Percentiles rank a stretch among this genome's conserved stretches.
These are phyloP conservation scores for Blastocladiella britannica DNA, from an alignment of 192 early-diverging fungal genomes.

Conservation along the genomic window DNA sequence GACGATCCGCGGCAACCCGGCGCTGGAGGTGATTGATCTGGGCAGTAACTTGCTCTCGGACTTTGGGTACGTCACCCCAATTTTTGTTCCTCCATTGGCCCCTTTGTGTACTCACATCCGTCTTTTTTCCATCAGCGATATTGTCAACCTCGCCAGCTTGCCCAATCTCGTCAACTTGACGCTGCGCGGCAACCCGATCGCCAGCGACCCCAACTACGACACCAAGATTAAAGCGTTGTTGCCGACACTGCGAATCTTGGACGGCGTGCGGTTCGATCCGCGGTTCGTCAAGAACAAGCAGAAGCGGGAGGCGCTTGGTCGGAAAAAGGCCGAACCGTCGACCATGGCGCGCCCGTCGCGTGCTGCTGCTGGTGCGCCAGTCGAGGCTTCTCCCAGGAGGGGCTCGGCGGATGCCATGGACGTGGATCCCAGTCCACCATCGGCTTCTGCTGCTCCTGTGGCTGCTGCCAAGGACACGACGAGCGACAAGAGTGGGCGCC, in stretches of 20 bases:
- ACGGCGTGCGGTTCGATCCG: slow-evolving; percentile 50
- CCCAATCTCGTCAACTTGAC: slow-evolving; percentile 39
- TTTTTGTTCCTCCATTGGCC: slow-evolving; percentile 5
- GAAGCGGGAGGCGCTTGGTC: slow-evolving; percentile 31
- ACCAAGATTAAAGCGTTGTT: slow-evolving; percentile 33
- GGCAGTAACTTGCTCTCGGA: slow-evolving; percentile 42
- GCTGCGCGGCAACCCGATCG: slow-evolving; percentile 45
- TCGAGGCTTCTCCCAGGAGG: background rate
- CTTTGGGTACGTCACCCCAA: slow-evolving; percentile 19
- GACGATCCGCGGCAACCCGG: slow-evolving; percentile 21
- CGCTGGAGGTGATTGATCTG: slow-evolving; percentile 50
- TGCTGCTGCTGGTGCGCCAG: background rate
- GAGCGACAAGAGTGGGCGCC: background rate
- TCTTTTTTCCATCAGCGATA: slow-evolving; percentile 17
- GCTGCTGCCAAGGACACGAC: background rate
- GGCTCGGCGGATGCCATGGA: background rate
- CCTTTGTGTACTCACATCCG: no score
- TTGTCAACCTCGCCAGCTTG: slow-evolving; percentile 27
- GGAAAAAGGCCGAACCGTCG: slow-evolving; percentile 14
- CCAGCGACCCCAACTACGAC: slow-evolving; percentile 24
- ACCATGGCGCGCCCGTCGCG: slow-evolving; percentile 11
- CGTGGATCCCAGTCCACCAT: background rate
- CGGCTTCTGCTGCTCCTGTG: no score
- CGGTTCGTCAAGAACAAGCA: slow-evolving; percentile 44
- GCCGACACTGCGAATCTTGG: slow-evolving; percentile 44